Evolutionary conservation across 257 asterid genomes (phyloP).

Genomic region (Euphrasia confusa): DNA sequence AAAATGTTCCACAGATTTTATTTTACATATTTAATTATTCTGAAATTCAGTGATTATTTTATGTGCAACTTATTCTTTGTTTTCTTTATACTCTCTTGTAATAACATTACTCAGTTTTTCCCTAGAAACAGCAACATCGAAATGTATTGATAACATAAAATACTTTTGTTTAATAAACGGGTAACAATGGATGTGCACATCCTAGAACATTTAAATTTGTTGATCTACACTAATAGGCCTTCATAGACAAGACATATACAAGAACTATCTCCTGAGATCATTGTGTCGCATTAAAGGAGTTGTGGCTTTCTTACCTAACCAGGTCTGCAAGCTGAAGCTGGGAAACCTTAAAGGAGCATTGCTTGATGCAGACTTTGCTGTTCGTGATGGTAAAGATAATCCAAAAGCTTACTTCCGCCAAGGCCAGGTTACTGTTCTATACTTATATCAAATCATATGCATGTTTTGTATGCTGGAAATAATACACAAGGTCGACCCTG

Average conservation of each 20-base stretch:
- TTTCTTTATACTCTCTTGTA: neutral
- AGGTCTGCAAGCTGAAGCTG: constrained; percentile 79
- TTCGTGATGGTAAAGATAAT: constrained; percentile 73
- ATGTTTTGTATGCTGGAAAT: neutral
- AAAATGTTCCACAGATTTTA: neutral
- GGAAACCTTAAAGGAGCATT: constrained; percentile 86
- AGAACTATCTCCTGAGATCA: neutral
- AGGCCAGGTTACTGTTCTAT: constrained; percentile 63
- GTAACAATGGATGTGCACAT: neutral
- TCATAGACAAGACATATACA: neutral
- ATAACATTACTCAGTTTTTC: neutral
- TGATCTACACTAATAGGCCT: neutral
- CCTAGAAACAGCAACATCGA: neutral
- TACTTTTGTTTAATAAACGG: neutral
- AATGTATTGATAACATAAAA: neutral
- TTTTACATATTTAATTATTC: neutral
- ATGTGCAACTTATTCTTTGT: neutral
- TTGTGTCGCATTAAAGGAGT: neutral
- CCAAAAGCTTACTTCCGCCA: constrained; percentile 89
- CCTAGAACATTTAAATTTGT: neutral
- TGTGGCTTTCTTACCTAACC: constrained; percentile 17
- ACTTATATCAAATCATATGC: neutral
- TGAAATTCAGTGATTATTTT: neutral
- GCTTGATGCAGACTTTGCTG: constrained; percentile 71
- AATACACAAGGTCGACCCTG: too few relatives aligned